Conservation (phyloP, 208 protist species). For the Trypanosoma theileri region DNA sequence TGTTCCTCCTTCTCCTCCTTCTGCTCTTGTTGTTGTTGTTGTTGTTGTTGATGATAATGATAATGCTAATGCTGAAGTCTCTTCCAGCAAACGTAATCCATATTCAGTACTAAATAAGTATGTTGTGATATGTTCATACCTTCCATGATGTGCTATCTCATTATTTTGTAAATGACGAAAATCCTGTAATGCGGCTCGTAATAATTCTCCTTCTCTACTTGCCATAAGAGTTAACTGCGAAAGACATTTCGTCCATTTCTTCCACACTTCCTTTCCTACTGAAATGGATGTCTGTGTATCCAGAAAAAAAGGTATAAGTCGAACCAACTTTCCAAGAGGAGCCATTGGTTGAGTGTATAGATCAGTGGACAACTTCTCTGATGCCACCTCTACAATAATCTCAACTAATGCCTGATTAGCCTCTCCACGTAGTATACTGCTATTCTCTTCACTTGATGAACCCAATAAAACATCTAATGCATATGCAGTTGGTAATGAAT, state of each 20-base stretch:
- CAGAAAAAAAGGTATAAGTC: conserved; percentile 23
- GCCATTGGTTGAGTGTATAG: neutral
- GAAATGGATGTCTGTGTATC: neutral
- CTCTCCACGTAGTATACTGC: neutral
- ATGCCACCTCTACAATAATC: conserved; percentile 14
- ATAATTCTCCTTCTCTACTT: conserved; percentile 14
- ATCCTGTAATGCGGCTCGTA: conserved; percentile 14
- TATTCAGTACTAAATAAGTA: conserved; percentile 70
- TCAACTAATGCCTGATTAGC: conserved; percentile 12
- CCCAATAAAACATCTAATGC: conserved; percentile 26
- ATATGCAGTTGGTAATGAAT: conserved; percentile 18
- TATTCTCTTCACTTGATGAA: neutral
- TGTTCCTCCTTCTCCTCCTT: too few relatives aligned
- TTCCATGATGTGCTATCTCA: neutral
- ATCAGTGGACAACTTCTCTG: neutral
- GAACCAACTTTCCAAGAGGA: conserved; percentile 28
- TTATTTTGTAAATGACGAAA: conserved; percentile 3
- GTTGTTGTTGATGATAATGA: too few relatives aligned
- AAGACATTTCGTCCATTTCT: conserved; percentile 25
- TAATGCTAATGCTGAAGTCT: conserved; percentile 21
- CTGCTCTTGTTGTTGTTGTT: too few relatives aligned
- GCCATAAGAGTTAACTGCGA: neutral
- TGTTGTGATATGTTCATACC: conserved; percentile 21
- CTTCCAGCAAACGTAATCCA: conserved; percentile 58
- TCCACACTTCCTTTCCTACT: neutral